phyloP scores from a whole-genome alignment of 2,329 filamentous ascomycete genomes.

The Zasmidium citrigriseum region DNA sequence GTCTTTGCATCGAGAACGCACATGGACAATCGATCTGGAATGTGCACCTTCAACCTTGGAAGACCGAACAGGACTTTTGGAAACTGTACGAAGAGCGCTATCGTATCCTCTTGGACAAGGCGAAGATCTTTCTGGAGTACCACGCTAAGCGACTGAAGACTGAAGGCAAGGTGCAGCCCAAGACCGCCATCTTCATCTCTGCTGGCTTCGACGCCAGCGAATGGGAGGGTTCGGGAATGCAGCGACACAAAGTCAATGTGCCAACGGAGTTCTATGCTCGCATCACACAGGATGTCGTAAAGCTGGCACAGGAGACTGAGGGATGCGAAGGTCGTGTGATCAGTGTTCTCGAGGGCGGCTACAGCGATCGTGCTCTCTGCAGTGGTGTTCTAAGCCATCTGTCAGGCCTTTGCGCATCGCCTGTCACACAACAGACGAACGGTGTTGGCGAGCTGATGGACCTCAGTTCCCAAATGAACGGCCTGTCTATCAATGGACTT shows the following conservation, averaged over 20 bases:
- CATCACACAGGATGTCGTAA: slow-evolving; percentile 82
- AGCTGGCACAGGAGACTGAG: slow-evolving; percentile 76
- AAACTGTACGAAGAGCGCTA: slow-evolving; percentile 80
- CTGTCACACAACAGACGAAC: slow-evolving; percentile 8
- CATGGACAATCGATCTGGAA: slow-evolving; percentile 97
- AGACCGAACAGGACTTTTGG: slow-evolving; percentile 84
- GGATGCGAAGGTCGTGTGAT: slow-evolving; percentile 81
- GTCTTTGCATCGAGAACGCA: slow-evolving; percentile 89
- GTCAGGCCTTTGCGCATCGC: slow-evolving; percentile 66
- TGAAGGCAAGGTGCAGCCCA: slow-evolving; percentile 62
- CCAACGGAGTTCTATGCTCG: slow-evolving; percentile 95
- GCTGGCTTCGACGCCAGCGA: slow-evolving; percentile 97
- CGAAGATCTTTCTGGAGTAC: slow-evolving; percentile 70
- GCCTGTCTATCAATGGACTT: slow-evolving; percentile 24
- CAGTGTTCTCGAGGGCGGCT: slow-evolving; percentile 93
- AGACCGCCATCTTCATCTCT: slow-evolving; percentile 88
- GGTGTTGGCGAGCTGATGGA: slow-evolving; percentile 17
- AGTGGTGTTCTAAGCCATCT: slow-evolving; percentile 90
- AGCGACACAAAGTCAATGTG: slow-evolving; percentile 92
- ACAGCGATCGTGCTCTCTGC: slow-evolving; percentile 85
- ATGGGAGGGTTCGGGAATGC: slow-evolving; percentile 90
- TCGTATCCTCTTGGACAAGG: slow-evolving; percentile 73
- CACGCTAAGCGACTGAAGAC: slow-evolving; percentile 68
- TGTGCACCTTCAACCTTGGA: slow-evolving; percentile 88
- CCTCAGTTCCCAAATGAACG: slow-evolving; percentile 29